These are phyloP conservation scores for Fusarium multiceps DNA, from an alignment of 2,329 filamentous ascomycete genomes.

Conservation along the genomic window DNA sequence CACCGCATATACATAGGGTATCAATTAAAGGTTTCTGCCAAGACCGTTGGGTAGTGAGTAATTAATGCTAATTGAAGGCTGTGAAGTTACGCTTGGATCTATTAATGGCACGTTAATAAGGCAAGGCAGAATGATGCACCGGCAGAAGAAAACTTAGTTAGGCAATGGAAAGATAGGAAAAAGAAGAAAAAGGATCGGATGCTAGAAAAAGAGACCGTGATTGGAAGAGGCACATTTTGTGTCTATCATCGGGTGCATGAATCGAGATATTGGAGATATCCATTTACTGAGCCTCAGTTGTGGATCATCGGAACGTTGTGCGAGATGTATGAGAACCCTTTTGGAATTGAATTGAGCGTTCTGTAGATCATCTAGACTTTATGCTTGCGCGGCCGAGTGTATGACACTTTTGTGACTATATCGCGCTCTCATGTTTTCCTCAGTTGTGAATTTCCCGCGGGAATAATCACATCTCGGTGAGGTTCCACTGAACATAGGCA, in stretches of 20 bases:
- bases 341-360: background rate
- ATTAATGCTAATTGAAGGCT: background rate
- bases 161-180: background rate
- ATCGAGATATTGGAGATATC: background rate
- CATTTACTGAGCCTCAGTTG: background rate
- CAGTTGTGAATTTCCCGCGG: background rate
- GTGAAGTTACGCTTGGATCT: background rate
- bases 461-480: background rate
- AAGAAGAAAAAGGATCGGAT: background rate
- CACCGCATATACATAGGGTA: background rate
- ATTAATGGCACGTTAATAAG: background rate
- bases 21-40: background rate
- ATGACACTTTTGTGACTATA: background rate
- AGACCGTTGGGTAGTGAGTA: background rate
- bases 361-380: background rate
- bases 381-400: background rate
- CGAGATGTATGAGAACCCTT: background rate
- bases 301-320: background rate
- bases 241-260: slow-evolving; percentile 5
- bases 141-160: background rate
- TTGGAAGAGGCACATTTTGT: background rate
- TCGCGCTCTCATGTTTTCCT: background rate
- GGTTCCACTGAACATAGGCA: background rate
- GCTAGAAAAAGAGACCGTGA: background rate
- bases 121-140: background rate